phyloP scores from a whole-genome alignment of 208 protist genomes.

The Trypanosoma cruzi region DNA sequence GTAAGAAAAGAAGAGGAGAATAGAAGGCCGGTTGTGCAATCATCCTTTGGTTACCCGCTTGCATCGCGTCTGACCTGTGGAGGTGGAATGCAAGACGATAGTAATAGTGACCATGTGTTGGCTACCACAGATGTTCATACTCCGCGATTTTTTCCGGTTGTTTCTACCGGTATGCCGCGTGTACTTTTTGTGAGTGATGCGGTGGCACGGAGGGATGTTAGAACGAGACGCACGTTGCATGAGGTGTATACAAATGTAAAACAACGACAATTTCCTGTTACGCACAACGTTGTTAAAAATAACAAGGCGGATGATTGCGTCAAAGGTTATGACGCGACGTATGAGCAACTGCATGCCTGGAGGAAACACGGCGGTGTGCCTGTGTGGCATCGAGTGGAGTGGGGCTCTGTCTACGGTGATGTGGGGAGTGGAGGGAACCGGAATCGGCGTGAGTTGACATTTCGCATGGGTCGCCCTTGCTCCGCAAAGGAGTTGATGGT shows the following conservation, averaged over 20 bases:
- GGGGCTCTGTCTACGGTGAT: conserved; percentile 63
- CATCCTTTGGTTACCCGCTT: conserved; percentile 34
- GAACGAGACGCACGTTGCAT: conserved; percentile 25
- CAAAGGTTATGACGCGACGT: not conserved
- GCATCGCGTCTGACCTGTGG: not conserved
- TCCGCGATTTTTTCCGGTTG: conserved; percentile 45
- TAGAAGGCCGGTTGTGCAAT: not conserved
- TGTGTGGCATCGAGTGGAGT: conserved; percentile 48
- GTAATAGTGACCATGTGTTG: not conserved
- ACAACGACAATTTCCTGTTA: conserved; percentile 36
- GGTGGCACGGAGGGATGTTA: conserved; percentile 42
- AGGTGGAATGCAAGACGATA: not conserved
- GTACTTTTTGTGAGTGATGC: conserved; percentile 50
- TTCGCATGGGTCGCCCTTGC: conserved; percentile 41
- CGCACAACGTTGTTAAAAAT: not conserved
- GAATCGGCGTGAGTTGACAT: conserved; percentile 39
- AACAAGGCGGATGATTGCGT: no score
- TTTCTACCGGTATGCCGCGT: conserved; percentile 51
- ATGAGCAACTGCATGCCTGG: conserved; percentile 21
- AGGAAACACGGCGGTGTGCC: conserved; percentile 26
- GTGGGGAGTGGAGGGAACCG: conserved; percentile 11
- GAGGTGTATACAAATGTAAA: conserved; percentile 46
- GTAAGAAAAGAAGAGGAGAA: not conserved
- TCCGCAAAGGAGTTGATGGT: conserved; percentile 26
- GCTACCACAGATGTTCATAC: not conserved